Conservation (phyloP, 2,329 filamentous ascomycete genomes). For the Ascochyta rabiei region DNA sequence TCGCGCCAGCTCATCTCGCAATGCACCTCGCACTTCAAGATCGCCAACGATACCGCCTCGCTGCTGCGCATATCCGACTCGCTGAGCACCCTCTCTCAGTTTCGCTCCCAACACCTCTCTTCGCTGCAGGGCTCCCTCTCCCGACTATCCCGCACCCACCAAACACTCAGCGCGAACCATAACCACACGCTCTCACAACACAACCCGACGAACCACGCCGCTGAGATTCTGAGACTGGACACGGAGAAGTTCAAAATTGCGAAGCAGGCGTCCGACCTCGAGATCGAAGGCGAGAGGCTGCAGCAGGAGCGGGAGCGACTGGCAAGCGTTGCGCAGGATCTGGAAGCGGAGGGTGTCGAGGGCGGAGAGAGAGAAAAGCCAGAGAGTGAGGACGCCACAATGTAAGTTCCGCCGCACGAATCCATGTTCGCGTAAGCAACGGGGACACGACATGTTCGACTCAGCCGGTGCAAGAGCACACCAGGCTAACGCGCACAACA, state of each 20-base stretch:
- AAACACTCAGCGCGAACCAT: constrained; percentile 76
- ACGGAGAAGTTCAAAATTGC: constrained; percentile 93
- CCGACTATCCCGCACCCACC: constrained; percentile 75
- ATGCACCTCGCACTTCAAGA: constrained; percentile 95
- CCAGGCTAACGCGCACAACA: constrained; percentile 30
- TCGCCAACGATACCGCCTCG: constrained; percentile 82
- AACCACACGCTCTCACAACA: constrained; percentile 75
- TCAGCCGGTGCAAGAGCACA: too few relatives aligned
- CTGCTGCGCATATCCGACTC: constrained; percentile 85
- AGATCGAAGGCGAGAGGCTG: constrained; percentile 94
- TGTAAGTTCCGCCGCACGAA: constrained; percentile 45
- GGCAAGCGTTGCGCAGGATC: constrained; percentile 74
- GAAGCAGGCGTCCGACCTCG: constrained; percentile 86
- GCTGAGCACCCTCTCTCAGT: constrained; percentile 79
- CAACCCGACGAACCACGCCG: constrained; percentile 79
- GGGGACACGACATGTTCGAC: too few relatives aligned
- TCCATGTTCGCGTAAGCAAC: too few relatives aligned
- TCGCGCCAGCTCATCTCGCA: constrained; percentile 79
- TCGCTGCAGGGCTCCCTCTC: constrained; percentile 44
- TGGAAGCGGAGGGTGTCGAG: constrained; percentile 87
- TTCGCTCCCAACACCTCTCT: constrained; percentile 74
- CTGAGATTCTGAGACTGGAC: constrained; percentile 83
- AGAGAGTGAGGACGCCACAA: constrained; percentile 54
- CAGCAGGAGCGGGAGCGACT: constrained; percentile 78
- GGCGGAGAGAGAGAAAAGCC: constrained; percentile 64